Conservation (phyloP, 106 monocot species). For the Chionographis japonica region DNA sequence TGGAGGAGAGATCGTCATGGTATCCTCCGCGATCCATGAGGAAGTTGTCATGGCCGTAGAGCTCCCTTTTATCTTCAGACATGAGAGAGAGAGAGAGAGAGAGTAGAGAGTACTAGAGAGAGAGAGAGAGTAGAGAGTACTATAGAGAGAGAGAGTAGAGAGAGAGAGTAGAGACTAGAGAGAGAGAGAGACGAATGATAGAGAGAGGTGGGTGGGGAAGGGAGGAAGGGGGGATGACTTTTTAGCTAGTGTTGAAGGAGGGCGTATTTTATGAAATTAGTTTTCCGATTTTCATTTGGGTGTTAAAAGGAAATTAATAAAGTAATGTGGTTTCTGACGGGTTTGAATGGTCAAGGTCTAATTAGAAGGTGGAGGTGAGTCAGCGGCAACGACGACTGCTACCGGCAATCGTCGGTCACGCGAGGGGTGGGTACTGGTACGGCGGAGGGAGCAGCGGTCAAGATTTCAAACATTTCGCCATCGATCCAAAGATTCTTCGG, state of each 20-base stretch:
- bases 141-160: background rate
- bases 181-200: too few species aligned
- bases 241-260: background rate
- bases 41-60: constrained; percentile 13
- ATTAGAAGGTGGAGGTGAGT: constrained; percentile 8
- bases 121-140: background rate
- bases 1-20: constrained; percentile 24
- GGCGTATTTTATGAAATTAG: background rate
- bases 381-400: constrained; percentile 11
- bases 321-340: background rate
- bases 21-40: background rate
- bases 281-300: background rate
- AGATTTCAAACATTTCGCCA: constrained; percentile 15
- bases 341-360: background rate
- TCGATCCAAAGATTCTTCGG: background rate
- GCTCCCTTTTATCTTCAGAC: constrained; percentile 36
- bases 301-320: background rate
- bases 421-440: too few species aligned
- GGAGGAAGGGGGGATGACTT: too few species aligned
- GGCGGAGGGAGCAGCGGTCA: constrained; percentile 13
- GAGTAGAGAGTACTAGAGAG: background rate
- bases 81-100: constrained; percentile 12
- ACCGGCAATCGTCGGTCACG: constrained; percentile 27
- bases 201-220: too few species aligned
- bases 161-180: background rate